phyloP scores from a whole-genome alignment of 2,329 filamentous ascomycete species.

The Fusarium sublunatum region DNA sequence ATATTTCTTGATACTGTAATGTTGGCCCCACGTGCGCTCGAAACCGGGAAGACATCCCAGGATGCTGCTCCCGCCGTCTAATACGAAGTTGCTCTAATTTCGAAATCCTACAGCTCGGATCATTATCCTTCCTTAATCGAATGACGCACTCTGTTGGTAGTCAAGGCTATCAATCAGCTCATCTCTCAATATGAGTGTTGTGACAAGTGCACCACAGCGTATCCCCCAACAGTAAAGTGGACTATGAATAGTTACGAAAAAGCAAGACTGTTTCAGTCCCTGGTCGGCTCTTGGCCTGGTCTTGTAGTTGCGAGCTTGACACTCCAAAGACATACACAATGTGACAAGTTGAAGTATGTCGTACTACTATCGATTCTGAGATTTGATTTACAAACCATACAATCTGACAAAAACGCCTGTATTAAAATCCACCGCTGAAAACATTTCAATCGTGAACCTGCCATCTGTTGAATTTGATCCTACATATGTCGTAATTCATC shows the following conservation, averaged over 20 bases:
- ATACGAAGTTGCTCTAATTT: slow-evolving; percentile 4
- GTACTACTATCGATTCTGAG: not conserved
- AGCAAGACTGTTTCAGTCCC: not conserved
- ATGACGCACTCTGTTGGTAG: no score
- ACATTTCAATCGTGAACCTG: not conserved
- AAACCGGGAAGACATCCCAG: not conserved
- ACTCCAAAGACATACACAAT: not conserved
- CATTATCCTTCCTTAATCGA: no score
- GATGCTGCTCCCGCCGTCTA: not conserved
- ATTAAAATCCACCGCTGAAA: not conserved
- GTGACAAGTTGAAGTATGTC: not conserved
- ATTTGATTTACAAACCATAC: not conserved
- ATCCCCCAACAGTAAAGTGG: not conserved
- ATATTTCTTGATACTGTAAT: not conserved
- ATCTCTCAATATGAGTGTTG: not conserved
- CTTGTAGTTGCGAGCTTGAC: not conserved
- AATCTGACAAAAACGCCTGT: not conserved
- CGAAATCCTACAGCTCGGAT: not conserved
- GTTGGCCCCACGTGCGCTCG: not conserved
- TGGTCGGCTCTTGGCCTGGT: not conserved
- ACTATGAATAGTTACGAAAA: not conserved
- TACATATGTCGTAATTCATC: not conserved
- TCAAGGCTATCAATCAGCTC: not conserved
- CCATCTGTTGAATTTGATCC: not conserved
- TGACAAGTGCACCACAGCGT: not conserved